Evolutionary conservation across 768 basidiomycete genomes (phyloP).

Genomic region (Russula emetica): DNA sequence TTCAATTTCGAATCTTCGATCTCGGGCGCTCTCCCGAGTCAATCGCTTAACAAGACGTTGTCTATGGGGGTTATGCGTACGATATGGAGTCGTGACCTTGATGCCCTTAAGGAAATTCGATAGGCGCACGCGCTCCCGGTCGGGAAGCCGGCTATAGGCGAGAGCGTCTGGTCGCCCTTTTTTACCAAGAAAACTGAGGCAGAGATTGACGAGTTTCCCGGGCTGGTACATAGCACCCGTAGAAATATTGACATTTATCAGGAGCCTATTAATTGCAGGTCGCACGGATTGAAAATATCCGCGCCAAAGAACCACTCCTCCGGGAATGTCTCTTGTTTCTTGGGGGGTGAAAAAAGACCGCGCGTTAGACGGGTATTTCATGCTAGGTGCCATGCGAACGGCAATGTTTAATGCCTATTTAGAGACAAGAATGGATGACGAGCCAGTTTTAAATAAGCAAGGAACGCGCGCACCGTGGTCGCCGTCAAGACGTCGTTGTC

Average conservation of each 20-base stretch:
- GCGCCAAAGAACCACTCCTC: conserved; percentile 67
- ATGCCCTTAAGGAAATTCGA: conserved; percentile 55
- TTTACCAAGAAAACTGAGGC: conserved; percentile 49
- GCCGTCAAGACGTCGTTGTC: conserved; percentile 65
- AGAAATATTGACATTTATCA: conserved; percentile 73
- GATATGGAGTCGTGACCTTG: conserved; percentile 43
- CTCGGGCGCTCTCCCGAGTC: conserved; percentile 48
- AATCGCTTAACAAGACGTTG: conserved; percentile 62
- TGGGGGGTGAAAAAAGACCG: conserved; percentile 68
- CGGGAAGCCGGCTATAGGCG: conserved; percentile 43
- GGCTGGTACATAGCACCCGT: conserved; percentile 71
- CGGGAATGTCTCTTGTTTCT: conserved; percentile 51
- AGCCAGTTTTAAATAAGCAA: neutral
- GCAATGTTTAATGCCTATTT: conserved; percentile 66
- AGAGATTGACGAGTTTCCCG: conserved; percentile 54
- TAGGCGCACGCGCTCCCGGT: conserved; percentile 48
- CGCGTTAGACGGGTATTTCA: conserved; percentile 62
- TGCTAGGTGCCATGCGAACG: conserved; percentile 66
- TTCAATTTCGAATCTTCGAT: conserved; percentile 50
- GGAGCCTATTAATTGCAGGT: conserved; percentile 54
- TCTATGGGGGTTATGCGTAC: neutral
- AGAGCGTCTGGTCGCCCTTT: conserved; percentile 34
- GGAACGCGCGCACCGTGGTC: conserved; percentile 46
- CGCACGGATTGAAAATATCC: conserved; percentile 79
- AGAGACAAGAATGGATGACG: neutral